Evolutionary conservation across 1,139 yeast genomes (phyloP).

Genomic region (Candida labiduridarum): DNA sequence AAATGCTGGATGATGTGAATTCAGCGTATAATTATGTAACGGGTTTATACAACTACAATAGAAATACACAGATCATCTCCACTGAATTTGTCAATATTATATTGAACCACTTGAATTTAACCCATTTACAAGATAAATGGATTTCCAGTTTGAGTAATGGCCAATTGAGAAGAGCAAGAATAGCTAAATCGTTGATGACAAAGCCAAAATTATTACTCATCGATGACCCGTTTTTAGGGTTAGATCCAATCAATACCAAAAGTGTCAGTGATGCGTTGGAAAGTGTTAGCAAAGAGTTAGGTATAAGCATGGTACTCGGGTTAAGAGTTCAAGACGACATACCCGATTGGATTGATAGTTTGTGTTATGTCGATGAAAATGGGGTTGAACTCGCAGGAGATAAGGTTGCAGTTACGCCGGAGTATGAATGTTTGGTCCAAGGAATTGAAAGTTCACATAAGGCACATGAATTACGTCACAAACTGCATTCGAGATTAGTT

Average conservation of each 20-base stretch:
- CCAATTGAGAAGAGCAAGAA: slow-evolving; percentile 85
- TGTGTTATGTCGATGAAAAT: slow-evolving; percentile 58
- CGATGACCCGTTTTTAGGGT: slow-evolving; percentile 91
- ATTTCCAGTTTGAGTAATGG: slow-evolving; percentile 90
- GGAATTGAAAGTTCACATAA: slow-evolving; percentile 12
- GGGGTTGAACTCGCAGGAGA: slow-evolving; percentile 59
- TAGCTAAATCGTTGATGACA: slow-evolving; percentile 71
- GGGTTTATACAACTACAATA: slow-evolving; percentile 52
- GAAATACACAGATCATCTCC: slow-evolving; percentile 22
- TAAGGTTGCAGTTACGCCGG: slow-evolving; percentile 18
- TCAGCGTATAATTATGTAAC: slow-evolving; percentile 64
- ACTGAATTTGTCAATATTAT: slow-evolving; percentile 39
- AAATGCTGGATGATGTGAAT: slow-evolving; percentile 72
- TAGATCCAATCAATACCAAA: slow-evolving; percentile 74
- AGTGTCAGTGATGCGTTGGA: slow-evolving; percentile 53
- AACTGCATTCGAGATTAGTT: slow-evolving; percentile 5
- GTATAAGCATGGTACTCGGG: slow-evolving; percentile 60
- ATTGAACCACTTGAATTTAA: slow-evolving; percentile 55
- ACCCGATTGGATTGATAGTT: slow-evolving; percentile 79
- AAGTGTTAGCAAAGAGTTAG: slow-evolving; percentile 27
- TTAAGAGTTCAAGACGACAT: slow-evolving; percentile 71
- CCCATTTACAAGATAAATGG: slow-evolving; percentile 68
- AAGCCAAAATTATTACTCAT: slow-evolving; percentile 69
- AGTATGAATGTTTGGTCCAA: neutral
- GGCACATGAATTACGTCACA: slow-evolving; percentile 11